A percentile compares a stretch with the other conserved stretches of the same genome.
Conservation (phyloP, 371 early-diverging fungal genomes). For the Chytridium lagenaria region DNA sequence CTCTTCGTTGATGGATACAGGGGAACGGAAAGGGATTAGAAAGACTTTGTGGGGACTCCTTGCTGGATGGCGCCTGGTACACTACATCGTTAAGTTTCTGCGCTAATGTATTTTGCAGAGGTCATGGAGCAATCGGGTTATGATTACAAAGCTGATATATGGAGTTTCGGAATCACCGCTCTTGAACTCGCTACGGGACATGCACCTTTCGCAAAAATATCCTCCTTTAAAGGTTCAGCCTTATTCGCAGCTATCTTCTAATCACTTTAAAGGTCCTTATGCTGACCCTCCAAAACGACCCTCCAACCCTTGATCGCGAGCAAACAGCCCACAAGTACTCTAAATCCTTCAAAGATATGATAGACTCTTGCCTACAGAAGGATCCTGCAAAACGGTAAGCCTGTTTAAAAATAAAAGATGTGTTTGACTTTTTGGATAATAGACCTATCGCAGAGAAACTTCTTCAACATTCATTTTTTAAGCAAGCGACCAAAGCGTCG, state of each 20-base stretch:
- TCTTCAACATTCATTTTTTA: slow-evolving; percentile 80
- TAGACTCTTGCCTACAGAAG: slow-evolving; percentile 80
- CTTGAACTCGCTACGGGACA: slow-evolving; percentile 90
- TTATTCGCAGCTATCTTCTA: too few species aligned
- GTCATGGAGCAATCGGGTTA: slow-evolving; percentile 82
- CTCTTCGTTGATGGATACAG: slow-evolving; percentile 77
- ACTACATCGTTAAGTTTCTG: neutral
- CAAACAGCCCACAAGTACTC: slow-evolving; percentile 74
- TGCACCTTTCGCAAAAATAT: slow-evolving; percentile 90
- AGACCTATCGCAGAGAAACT: slow-evolving; percentile 85
- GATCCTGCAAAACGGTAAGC: slow-evolving; percentile 78
- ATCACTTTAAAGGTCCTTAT: slow-evolving; percentile 69
- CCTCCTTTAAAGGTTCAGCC: slow-evolving; percentile 82
- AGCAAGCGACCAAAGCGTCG: slow-evolving; percentile 75
- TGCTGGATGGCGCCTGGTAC: slow-evolving; percentile 89
- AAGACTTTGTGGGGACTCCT: slow-evolving; percentile 93
- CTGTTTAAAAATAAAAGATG: too few species aligned
- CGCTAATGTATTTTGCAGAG: slow-evolving; percentile 35
- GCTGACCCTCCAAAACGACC: slow-evolving; percentile 87
- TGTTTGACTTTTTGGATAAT: too few species aligned
- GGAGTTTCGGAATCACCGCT: slow-evolving; percentile 92
- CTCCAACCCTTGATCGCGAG: slow-evolving; percentile 86
- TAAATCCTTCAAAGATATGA: slow-evolving; percentile 83
- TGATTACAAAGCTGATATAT: slow-evolving; percentile 90
- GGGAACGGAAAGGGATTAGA: slow-evolving; percentile 73